phyloP scores from a whole-genome alignment of 2,329 filamentous ascomycete genomes.

The Epicoccum sorghinum region DNA sequence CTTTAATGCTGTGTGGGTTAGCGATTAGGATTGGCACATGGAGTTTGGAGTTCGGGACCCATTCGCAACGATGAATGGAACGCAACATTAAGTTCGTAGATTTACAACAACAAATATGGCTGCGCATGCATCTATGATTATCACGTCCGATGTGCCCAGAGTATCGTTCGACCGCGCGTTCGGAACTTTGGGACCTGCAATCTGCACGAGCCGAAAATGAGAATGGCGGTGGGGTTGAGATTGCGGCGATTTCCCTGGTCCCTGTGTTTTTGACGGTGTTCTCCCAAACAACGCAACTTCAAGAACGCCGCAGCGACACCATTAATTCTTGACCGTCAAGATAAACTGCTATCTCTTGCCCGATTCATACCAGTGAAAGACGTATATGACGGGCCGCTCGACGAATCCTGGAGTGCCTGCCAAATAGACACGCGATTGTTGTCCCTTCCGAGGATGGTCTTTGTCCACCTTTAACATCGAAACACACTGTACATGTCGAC shows the following conservation, averaged over 20 bases:
- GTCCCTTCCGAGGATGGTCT: too few species aligned
- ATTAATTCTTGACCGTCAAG: background rate
- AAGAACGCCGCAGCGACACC: background rate
- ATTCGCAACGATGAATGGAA: too few species aligned
- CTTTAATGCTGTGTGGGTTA: background rate
- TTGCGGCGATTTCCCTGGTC: background rate
- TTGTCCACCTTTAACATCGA: background rate
- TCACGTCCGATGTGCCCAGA: too few species aligned
- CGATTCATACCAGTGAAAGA: too few species aligned
- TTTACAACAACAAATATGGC: too few species aligned
- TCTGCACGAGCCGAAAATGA: background rate
- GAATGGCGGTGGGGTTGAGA: background rate
- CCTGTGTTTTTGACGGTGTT: background rate
- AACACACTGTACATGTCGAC: background rate
- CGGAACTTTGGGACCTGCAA: background rate
- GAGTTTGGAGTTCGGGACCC: background rate
- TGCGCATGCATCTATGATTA: too few species aligned
- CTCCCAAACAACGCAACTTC: constrained; percentile 4
- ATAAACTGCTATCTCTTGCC: too few species aligned
- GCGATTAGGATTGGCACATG: background rate
- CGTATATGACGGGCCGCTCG: too few species aligned
- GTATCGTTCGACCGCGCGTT: too few species aligned
- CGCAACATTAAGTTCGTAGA: too few species aligned
- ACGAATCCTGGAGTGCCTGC: too few species aligned
- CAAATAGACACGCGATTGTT: too few species aligned